Evolutionary conservation across 345 rosid genomes (phyloP).

Genomic region (Moringa oleifera): DNA sequence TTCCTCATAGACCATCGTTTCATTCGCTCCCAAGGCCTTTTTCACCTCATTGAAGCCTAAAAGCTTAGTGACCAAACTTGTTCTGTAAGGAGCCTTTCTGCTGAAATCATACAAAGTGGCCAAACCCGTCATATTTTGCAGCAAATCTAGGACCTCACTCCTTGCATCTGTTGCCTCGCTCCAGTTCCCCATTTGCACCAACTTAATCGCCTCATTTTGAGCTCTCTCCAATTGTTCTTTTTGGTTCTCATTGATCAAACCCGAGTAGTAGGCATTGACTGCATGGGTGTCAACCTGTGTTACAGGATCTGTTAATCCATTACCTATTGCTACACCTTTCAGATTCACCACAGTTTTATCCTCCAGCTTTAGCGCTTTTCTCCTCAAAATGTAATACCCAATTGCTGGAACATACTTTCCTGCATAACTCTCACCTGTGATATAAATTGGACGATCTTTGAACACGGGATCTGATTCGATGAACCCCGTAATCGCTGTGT

Average conservation of each 20-base stretch:
- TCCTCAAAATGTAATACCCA: constrained; percentile 57
- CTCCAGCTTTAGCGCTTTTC: constrained; percentile 26
- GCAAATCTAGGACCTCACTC: constrained; percentile 18
- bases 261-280: constrained; percentile 47
- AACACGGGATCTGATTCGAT: constrained; percentile 36
- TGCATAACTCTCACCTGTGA: constrained; percentile 82
- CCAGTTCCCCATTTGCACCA: constrained; percentile 45
- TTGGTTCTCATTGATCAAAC: constrained; percentile 64
- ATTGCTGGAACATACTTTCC: constrained; percentile 80
- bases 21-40: constrained; percentile 41
- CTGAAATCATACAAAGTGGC: constrained; percentile 61
- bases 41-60: constrained; percentile 40
- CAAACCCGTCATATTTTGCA: constrained; percentile 64
- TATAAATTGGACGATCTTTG: constrained; percentile 47
- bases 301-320: constrained; percentile 72
- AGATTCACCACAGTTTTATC: constrained; percentile 31
- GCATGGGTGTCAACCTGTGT: constrained; percentile 55
- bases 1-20: constrained; percentile 35
- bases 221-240: constrained; percentile 48
- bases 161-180: constrained; percentile 59
- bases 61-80: constrained; percentile 32
- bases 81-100: constrained; percentile 37
- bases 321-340: constrained; percentile 69
- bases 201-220: constrained; percentile 36
- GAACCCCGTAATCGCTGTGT: constrained; percentile 47